Base-by-base conservation (phyloP, 495 filamentous ascomycete genomes). In the Hyaloscypha finlandica region DNA sequence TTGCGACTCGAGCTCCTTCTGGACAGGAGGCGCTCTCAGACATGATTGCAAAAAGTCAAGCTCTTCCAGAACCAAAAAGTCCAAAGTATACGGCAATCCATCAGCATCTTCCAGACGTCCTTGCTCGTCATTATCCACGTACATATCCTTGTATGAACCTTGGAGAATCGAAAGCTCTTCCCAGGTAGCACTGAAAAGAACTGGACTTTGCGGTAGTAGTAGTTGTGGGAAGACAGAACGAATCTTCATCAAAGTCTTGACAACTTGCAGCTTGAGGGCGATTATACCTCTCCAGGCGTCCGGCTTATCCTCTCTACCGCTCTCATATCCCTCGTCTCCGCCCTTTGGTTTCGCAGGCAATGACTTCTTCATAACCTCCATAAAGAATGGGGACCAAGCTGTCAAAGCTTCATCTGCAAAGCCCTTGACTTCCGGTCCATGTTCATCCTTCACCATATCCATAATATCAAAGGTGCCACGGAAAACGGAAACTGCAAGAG, bases 241-340 rank as follows among this genome's bases (percentile, higher is more conserved):
- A 66, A 97, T 90, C 77, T 96, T 94, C 84, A 96, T 89, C 61
- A 98, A 79, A 59, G 93, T 96, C 86, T 95, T 96, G 64, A 96
- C 90, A 19, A 90, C 87, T 76, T 99, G 95, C 11, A 94, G 76
- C 77, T 98, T 97, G 68, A 99, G 78, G 1, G 89, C 88, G 71
- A 97, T 85, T 6, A 89, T 77, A n/a, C 93, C 92, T 58, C 91
- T 85, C 89, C 89, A 93, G 72, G 81, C 65, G 20, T 83, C 77
- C 8, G 82, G 77, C 63, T 79, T 77, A 33, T 70, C 69, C n/a
- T 58, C 68, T 48, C 22, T 59, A 33, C 52, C 62, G 55, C 70
- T 69, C 32, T 72, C 65, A 30, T 69, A 71, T 20, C 77, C 78
- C 52, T 77, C 72, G 30, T 74, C 72, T n/a, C 66, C 72, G 20